Base-by-base conservation (phyloP, 768 basidiomycete species). In the Leccinum variicolor region DNA sequence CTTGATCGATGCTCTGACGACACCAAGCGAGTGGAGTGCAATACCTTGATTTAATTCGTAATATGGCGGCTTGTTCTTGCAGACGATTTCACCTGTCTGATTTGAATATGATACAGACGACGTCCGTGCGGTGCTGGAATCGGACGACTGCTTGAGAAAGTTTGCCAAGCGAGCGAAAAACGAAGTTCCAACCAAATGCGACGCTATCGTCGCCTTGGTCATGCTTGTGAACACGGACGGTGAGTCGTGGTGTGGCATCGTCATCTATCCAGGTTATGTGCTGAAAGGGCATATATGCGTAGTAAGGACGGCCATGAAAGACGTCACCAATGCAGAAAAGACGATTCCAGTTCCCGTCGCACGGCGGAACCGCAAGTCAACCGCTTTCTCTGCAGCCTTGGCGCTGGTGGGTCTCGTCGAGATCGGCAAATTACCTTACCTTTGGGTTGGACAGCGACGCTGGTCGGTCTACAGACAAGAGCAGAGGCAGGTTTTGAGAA, bases 1-100 rank as follows among this genome's bases (percentile, higher is more conserved):
- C 59, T 73, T 1, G 51, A 59, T 45, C 56, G 41, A 21, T 66
- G 60, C 39, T 69, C 69, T 10, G 57, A 60, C 1, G 63, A 64
- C 33, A 61, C 59, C 4, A 68, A 58, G 47, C 57, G 56, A 31
- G 59, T 59, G 0, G 29, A 57, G 1, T 58, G 64, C 5, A 25
- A 52, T 6, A 63, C 60, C 6, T 31, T 70, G 51, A 41, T 61
- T 21, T 13, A 48, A 11, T 66, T 69, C 14, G 62, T 55, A 25
- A 41, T 69, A 54, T 10, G 59, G n/a, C 15, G n/a, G 23, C 4
- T 3, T 47, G 23, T 36, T 25, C 11, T 6, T 4, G 9, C 3
- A 28, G 7, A 36, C 19, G 17, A 19, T 10, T 31, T 26, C 9
- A n/a, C n/a, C 4, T 9, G 17, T n/a, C 36, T 39, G 36, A 39